phyloP scores from a whole-genome alignment of 2,329 filamentous ascomycete species.

The Aspergillus jensenii region DNA sequence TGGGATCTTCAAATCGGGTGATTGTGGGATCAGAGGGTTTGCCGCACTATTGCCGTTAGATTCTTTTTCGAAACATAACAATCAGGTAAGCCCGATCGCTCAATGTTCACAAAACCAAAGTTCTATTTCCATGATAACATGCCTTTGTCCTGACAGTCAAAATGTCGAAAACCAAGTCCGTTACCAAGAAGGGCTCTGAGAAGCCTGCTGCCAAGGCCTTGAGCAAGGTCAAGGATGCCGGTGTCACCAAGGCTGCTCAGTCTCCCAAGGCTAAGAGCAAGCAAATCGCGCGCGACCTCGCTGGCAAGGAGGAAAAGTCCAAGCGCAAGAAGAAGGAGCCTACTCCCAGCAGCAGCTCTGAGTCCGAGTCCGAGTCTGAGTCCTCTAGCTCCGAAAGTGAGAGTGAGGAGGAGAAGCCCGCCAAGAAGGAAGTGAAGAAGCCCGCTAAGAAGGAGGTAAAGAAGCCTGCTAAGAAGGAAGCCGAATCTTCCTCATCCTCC shows the following conservation, averaged over 20 bases:
- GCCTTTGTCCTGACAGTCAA: constrained; percentile 25
- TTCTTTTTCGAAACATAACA: constrained; percentile 7
- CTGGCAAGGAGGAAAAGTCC: constrained; percentile 42
- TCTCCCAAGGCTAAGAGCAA: constrained; percentile 48
- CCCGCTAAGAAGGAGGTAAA: constrained; percentile 10
- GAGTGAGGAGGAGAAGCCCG: constrained; percentile 40
- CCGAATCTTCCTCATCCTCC: constrained; percentile 26
- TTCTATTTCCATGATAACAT: constrained; percentile 18
- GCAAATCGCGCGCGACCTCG: constrained; percentile 42
- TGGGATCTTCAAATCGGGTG: constrained; percentile 32
- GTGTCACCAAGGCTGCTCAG: constrained; percentile 46
- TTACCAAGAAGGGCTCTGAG: constrained; percentile 37
- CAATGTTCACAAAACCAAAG: background rate
- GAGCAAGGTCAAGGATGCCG: constrained; percentile 49
- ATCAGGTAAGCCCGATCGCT: background rate
- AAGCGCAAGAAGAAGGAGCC: constrained; percentile 45
- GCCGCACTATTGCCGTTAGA: constrained; percentile 33
- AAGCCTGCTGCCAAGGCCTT: constrained; percentile 44
- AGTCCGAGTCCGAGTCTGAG: constrained; percentile 31
- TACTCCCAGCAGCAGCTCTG: constrained; percentile 37
- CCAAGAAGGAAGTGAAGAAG: constrained; percentile 31
- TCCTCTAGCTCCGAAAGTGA: constrained; percentile 29
- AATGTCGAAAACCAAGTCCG: constrained; percentile 48
- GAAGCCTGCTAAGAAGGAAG: constrained; percentile 34
- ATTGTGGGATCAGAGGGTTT: constrained; percentile 37